Evolutionary conservation across 805 yeast genomes (phyloP), one percentile per base, ranked within the genome.

Genomic region (Zygosaccharomyces gambellarensis): DNA sequence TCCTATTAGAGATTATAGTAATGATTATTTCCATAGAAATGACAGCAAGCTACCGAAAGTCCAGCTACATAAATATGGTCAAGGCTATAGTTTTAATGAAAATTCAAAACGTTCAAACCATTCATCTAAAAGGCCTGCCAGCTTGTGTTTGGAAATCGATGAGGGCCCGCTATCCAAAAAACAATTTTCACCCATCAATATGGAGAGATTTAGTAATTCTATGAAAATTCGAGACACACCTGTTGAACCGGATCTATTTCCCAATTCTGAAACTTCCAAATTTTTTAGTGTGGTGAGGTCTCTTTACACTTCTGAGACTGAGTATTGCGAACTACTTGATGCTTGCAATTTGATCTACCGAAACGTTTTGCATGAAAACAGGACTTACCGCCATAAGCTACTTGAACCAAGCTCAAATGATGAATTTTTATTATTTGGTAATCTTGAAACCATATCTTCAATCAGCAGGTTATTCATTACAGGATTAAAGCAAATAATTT

Each of bases 361-460:
- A 8, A 63, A 68, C 5, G 55, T 67, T 9, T 53, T 72, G 23
- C 59, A 59, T 36, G 65, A 61, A 40, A 63, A 67, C 5, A 54
- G 50, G 27, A 60, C 61, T 25, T 64, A 62, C 39, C 61, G 59
- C 21, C 56, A 67, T 41, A 64, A 69, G 11, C 56, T 76, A 9
- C 55, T 69, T 23, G 50, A 49, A 2, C 39, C 31, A 2, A 50
- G 47, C 7, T 52, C 62, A 1, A 61, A 61, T 22, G 77, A 76
- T 29, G 71, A 70, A 47, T 40, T 68, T 4, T 46, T 69, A 6
- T 53, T 78, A 1, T 77, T 78, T 62, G 76, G 78, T 1, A 75
- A 76, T 52, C 55, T 75, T 34, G 71, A 65, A 12, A 67, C 74
- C 1, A 65, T 77, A 29, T 48, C 66, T 5, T 69, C 71, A 8